Base-by-base conservation (phyloP, 2,329 filamentous ascomycete genomes). In the Scorias spongiosa region DNA sequence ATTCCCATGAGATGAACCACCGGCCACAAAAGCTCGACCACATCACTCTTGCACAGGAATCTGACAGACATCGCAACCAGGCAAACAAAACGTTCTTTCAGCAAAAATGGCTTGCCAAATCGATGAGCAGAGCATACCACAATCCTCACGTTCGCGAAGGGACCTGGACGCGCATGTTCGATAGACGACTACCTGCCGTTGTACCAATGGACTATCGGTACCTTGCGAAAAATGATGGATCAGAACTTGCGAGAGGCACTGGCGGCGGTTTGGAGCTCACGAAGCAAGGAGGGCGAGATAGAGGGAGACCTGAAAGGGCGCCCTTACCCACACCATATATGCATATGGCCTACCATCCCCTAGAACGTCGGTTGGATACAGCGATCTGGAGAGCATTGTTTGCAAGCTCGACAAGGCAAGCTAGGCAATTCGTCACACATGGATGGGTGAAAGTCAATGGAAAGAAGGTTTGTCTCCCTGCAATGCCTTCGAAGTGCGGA, bases 51-150 rank as follows among this genome's bases (percentile, higher is more conserved):
- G 20, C 20, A 26, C 20, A 26, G 20, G 4, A 26, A 26, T 26
- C 20, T 36, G 32, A 36, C 9, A 36, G 32, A 36, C 32, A 36
- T 36, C 9, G 32, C 15, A 5, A 36, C 4, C 15, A 36, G 32
- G 58, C 54, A 12, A 54, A 53, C 42, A 65, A 67, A 49, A 95
- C 88, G 39, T 93, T 91, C 68, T 98, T 93, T 74, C 89, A 96
- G 72, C 89, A 96, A 67, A 98, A 98, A 81, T 98, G 89, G 89
- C 65, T 67, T 1, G 84, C 89, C 57, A 98, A 98, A 66, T 78
- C 87, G 17, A 63, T 80, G 51, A 77, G 85, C 37, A 80, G 91
- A 53, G 80, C 75, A 50, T 98, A 96, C 65, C 91, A 98, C 67
- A 91, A 89, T 64, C 89, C 95, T 62, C 85, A 94, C 60, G 81